phyloP scores from a whole-genome alignment of 352 stramenopile genomes.

The Globisporangium yorkense region DNA sequence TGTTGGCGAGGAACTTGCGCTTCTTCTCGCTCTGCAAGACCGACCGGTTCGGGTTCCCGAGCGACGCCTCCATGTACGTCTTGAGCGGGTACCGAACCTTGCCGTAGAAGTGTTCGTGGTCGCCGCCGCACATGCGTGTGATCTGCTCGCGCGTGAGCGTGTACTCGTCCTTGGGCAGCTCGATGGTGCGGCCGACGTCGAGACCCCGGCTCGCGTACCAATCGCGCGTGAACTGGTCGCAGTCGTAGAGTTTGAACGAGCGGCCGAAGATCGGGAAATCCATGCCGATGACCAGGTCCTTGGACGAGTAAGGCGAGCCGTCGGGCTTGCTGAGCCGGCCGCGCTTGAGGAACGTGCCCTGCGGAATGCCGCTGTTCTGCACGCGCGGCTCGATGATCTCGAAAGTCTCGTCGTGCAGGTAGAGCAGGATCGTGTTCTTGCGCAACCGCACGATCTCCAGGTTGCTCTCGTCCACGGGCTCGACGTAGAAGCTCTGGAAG shows the following conservation, averaged over 20 bases:
- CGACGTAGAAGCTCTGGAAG: constrained; percentile 85
- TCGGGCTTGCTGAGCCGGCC: constrained; percentile 56
- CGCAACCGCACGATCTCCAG: constrained; percentile 66
- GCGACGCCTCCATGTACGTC: constrained; percentile 79
- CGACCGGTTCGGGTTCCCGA: constrained; percentile 68
- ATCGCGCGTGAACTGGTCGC: constrained; percentile 64
- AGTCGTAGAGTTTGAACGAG: constrained; percentile 73
- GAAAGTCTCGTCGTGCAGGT: constrained; percentile 84
- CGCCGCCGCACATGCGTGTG: constrained; percentile 59
- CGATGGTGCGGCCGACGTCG: constrained; percentile 41
- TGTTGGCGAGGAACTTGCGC: constrained; percentile 84
- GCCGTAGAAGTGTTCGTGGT: constrained; percentile 69
- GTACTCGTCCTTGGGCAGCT: constrained; percentile 80
- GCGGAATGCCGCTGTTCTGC: constrained; percentile 80
- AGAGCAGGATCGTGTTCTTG: constrained; percentile 75
- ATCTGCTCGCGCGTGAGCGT: constrained; percentile 75
- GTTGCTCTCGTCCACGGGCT: constrained; percentile 79
- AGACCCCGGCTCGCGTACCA: constrained; percentile 43
- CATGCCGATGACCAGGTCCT: constrained; percentile 59
- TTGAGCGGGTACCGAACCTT: constrained; percentile 76
- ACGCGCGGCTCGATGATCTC: constrained; percentile 83
- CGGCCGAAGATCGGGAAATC: constrained; percentile 72
- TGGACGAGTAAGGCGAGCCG: constrained; percentile 37
- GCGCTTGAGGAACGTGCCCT: constrained; percentile 85
- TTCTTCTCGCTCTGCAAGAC: constrained; percentile 70